Evolutionary conservation across 768 basidiomycete species (phyloP).

Genomic region (Tylopilus sp.): DNA sequence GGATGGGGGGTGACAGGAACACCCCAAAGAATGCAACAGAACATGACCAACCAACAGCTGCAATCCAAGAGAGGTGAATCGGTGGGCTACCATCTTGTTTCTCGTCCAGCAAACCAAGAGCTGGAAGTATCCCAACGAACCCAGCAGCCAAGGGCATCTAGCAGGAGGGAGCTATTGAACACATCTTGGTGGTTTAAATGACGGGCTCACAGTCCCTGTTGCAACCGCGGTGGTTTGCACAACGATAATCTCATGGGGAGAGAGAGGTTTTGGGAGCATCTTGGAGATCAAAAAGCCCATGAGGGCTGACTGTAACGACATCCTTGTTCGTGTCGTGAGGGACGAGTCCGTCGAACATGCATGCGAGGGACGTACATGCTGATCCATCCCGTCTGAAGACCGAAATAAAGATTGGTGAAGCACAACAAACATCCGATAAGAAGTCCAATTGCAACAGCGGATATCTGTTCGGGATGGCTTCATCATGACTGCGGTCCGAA

Average conservation of each 20-base stretch:
- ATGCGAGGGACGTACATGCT: constrained; percentile 56
- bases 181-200: background rate
- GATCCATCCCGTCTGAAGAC: constrained; percentile 88
- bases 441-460: constrained; percentile 74
- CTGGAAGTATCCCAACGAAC: constrained; percentile 92
- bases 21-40: constrained; percentile 97
- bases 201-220: constrained; percentile 58
- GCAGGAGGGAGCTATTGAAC: background rate
- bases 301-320: constrained; percentile 92
- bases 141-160: constrained; percentile 83
- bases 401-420: constrained; percentile 89
- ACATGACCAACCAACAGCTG: constrained; percentile 81
- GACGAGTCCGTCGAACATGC: background rate
- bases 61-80: constrained; percentile 68
- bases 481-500: background rate
- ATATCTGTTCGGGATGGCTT: constrained; percentile 26
- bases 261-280: constrained; percentile 66
- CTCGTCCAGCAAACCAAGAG: constrained; percentile 73
- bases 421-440: constrained; percentile 84
- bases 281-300: constrained; percentile 86
- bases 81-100: constrained; percentile 74
- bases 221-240: constrained; percentile 95
- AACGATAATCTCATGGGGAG: constrained; percentile 91
- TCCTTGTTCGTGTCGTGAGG: constrained; percentile 49
- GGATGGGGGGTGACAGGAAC: constrained; percentile 92